Evolutionary conservation across 495 filamentous ascomycete species (phyloP).

Genomic region (Aspergillus ostianus): DNA sequence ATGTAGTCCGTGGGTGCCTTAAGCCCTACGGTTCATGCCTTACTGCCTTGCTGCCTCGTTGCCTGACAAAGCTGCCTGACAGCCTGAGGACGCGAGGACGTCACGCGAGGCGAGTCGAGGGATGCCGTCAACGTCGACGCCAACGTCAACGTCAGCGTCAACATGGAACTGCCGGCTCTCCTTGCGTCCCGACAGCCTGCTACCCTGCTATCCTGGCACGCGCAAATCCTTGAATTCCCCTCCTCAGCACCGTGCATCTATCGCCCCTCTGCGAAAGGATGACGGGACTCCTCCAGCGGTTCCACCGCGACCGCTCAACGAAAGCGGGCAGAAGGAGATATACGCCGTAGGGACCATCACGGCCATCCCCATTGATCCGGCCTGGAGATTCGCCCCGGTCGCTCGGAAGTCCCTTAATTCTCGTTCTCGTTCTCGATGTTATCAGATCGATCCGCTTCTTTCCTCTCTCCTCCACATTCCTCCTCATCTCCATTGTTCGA

Average conservation of each 20-base stretch:
- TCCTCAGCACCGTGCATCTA: not conserved
- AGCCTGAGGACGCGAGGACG: not conserved
- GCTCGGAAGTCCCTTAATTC: not conserved
- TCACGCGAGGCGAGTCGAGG: too few species aligned
- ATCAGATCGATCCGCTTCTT: not conserved
- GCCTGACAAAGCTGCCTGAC: not conserved
- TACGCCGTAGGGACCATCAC: constrained; percentile 52
- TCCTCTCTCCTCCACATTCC: constrained; percentile 1
- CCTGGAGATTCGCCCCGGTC: constrained; percentile 2
- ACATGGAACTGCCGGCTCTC: not conserved
- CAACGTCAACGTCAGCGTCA: too few species aligned
- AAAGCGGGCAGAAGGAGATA: constrained; percentile 46
- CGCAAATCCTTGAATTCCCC: not conserved
- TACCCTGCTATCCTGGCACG: too few species aligned
- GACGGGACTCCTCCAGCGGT: not conserved
- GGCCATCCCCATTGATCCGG: constrained; percentile 25
- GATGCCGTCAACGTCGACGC: too few species aligned
- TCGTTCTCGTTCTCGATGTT: not conserved
- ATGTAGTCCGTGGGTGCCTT: too few species aligned
- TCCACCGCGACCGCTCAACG: not conserved
- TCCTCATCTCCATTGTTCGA: constrained; percentile 5
- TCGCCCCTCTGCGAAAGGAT: not conserved
- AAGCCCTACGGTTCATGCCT: too few species aligned
- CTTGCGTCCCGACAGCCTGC: not conserved
- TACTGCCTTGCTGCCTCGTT: not conserved